Evolutionary conservation across 345 rosid genomes (phyloP), one percentile per base, ranked within the genome.

Genomic region (Carallia brachiata): DNA sequence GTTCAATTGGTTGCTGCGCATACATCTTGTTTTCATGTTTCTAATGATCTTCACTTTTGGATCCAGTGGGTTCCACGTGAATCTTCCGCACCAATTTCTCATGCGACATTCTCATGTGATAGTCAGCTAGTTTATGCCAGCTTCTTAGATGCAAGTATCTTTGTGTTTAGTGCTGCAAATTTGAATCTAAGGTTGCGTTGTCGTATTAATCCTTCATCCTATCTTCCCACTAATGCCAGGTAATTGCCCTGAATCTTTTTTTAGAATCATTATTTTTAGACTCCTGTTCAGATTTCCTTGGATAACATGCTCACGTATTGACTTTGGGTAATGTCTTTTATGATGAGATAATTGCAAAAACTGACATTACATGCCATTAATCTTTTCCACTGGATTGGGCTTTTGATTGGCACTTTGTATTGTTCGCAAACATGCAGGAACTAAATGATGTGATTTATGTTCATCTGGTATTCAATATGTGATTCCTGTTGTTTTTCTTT

Each of bases 61-160:
- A 56, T 56, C 52, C 81, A 89, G 95, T 87, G 95, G 95, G 69
- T 73, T 58, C 85, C 88, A 1, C 87, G 77, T 68, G 90, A 84
- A 44, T 75, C 74, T 60, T 62, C 86, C 17, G 81, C 84, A 16
- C 76, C 91, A 1, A 82, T 89, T 76, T 69, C 89, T 16, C 66
- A 81, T 52, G 96, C 89, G 17, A 70, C 82, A 39, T 87, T 80
- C 75, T 89, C 90, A 53, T 87, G 89, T 73, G 81, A 89, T 73
- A 79, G 96, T 77, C 85, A 82, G 79, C 70, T 82, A 28, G 78
- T 89, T 15, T 89, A 78, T 71, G 84, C 85, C 23, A 55, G 84
- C 50, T 89, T 89, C 62, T 23, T 67, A 2, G 90, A 89, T 60
- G 96, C 86, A 36, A 80, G 72, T 56, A 50, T 89, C 31, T 84